Evolutionary conservation across 495 filamentous ascomycete species (phyloP).

Genomic region (Monascus purpureus): DNA sequence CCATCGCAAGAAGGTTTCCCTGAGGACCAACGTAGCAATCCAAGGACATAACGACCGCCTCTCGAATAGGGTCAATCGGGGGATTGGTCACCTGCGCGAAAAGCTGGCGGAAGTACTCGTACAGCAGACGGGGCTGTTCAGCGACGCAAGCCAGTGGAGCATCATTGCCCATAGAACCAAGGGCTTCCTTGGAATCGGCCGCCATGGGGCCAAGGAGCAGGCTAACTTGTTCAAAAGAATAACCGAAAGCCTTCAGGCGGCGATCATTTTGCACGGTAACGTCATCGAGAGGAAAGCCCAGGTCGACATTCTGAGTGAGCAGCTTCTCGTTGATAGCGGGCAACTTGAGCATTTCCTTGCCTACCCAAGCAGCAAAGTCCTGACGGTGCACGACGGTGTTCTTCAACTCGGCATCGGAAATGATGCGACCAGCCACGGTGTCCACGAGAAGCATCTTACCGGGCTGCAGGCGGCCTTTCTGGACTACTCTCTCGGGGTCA

Average conservation of each 20-base stretch:
- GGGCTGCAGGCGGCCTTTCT: constrained; percentile 91
- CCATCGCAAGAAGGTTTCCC: constrained; percentile 94
- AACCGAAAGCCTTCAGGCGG: constrained; percentile 78
- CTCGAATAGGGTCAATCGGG: constrained; percentile 94
- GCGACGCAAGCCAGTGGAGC: constrained; percentile 88
- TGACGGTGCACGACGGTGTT: constrained; percentile 68
- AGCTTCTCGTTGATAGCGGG: constrained; percentile 58
- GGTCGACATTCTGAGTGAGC: constrained; percentile 41
- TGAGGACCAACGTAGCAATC: constrained; percentile 97
- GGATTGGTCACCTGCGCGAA: constrained; percentile 99
- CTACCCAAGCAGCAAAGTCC: constrained; percentile 81
- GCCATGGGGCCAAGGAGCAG: constrained; percentile 93
- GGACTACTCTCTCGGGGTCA: constrained; percentile 78
- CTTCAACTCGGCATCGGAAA: constrained; percentile 92
- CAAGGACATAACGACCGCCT: constrained; percentile 97
- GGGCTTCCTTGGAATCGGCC: constrained; percentile 96
- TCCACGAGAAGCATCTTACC: constrained; percentile 98
- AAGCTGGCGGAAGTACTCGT: constrained; percentile 97
- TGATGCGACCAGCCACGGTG: constrained; percentile 87
- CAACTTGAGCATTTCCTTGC: constrained; percentile 70
- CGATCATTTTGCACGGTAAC: constrained; percentile 73
- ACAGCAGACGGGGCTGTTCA: constrained; percentile 76
- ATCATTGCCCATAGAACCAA: constrained; percentile 99
- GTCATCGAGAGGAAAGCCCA: constrained; percentile 52
- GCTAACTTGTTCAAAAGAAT: constrained; percentile 94